A percentile compares a stretch with the other conserved stretches of the same genome.
Evolutionary conservation across 768 basidiomycete genomes (phyloP).

Genomic region (Pisolithus marmoratus): DNA sequence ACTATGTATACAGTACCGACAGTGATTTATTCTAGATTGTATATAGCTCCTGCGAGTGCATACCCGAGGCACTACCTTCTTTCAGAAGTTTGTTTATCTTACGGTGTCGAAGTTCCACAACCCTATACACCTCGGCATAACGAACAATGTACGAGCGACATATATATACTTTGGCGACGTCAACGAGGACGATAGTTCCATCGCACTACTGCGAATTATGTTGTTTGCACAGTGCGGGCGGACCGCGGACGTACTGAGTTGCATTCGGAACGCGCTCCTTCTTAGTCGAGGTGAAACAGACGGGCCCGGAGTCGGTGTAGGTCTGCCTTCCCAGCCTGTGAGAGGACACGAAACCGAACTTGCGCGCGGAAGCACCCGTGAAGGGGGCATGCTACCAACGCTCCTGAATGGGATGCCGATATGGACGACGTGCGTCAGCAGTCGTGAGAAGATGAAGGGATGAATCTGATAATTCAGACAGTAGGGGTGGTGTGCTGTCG

Average conservation of each 20-base stretch:
- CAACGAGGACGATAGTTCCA: too few species aligned
- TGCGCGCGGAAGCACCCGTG: slow-evolving; percentile 28
- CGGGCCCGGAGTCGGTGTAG: slow-evolving; percentile 9
- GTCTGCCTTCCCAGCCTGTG: slow-evolving; percentile 13
- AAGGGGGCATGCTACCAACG: slow-evolving; percentile 22
- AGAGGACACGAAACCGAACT: slow-evolving; percentile 24
- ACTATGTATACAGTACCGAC: too few species aligned
- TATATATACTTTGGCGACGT: too few species aligned
- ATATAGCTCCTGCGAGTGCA: too few species aligned
- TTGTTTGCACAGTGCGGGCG: not conserved
- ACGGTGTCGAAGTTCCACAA: too few species aligned
- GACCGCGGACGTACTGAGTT: slow-evolving; percentile 9
- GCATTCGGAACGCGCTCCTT: slow-evolving; percentile 11
- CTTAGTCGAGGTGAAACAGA: slow-evolving; percentile 12
- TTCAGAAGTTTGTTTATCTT: too few species aligned
- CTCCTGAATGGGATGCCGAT: slow-evolving; percentile 20
- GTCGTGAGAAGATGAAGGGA: slow-evolving; percentile 18
- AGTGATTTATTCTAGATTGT: too few species aligned
- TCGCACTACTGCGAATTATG: too few species aligned
- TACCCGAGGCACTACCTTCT: too few species aligned
- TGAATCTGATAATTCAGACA: slow-evolving; percentile 29
- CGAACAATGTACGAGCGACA: too few species aligned
- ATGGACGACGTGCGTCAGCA: slow-evolving; percentile 9
- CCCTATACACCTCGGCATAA: too few species aligned
- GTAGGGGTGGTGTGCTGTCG: slow-evolving; percentile 1